Evolutionary conservation across 208 protist genomes (phyloP).

Genomic region (Acanthamoeba lenticulata): DNA sequence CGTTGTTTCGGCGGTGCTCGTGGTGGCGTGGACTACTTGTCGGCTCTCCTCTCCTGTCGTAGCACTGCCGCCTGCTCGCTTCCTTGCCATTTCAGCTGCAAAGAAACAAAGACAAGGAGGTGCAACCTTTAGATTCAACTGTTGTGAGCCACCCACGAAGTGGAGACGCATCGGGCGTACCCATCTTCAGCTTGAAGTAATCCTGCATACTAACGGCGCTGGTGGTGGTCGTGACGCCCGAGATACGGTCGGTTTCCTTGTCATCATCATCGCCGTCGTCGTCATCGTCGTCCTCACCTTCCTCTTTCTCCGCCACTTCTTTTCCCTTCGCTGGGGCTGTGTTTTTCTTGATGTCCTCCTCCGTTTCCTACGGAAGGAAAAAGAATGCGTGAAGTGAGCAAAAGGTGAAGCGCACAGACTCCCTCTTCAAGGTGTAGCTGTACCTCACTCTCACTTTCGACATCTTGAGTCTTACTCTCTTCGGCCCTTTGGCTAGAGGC

Average conservation of each 20-base stretch:
- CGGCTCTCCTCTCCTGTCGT: neutral
- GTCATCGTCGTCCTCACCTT: neutral
- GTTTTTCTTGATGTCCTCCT: neutral
- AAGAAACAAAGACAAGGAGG: neutral
- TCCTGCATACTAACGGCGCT: slow-evolving; percentile 36
- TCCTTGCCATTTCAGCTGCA: slow-evolving; percentile 2
- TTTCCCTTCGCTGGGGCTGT: neutral
- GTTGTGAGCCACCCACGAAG: no score
- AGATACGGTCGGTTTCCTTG: neutral
- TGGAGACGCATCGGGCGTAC: neutral
- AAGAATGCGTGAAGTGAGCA: neutral
- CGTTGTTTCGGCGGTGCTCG: neutral
- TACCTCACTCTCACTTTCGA: slow-evolving; percentile 36
- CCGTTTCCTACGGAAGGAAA: neutral
- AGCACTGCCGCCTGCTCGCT: neutral
- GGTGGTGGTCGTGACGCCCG: slow-evolving; percentile 7
- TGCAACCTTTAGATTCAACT: neutral
- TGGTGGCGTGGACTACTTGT: neutral
- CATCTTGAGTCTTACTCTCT: neutral
- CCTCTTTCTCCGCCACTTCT: neutral
- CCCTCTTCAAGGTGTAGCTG: neutral
- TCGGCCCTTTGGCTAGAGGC: neutral
- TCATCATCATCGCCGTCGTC: slow-evolving; percentile 18
- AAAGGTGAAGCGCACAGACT: neutral
- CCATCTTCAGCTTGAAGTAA: slow-evolving; percentile 64